Evolutionary conservation across 208 protist genomes (phyloP), one percentile per base, ranked within the genome.

Genomic region (Leishmania aethiopica): DNA sequence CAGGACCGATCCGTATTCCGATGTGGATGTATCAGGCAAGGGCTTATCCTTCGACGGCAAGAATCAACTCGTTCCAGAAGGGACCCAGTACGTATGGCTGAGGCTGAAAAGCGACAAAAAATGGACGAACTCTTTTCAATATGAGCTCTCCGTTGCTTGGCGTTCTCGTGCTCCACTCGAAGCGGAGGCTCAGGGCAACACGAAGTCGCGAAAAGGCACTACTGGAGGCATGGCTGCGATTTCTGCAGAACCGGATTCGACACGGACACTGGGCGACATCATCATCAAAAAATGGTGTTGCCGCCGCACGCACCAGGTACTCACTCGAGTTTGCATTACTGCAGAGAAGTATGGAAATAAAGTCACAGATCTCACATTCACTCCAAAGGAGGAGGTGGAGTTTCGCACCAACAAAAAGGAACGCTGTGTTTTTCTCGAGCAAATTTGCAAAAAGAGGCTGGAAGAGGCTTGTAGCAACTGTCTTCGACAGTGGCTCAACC

Each of bases 241-340:
- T 45, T 69, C 59, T 6, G 80, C 42, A n/a, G 51, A 66, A 40
- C 60, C 19, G 25, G 51, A 55, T 5, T 40, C 60, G 28, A 40
- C 90, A 13, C 78, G 83, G 25, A 84, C 89, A 13, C 40, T 97
- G 77, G 91, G 87, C 11, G 94, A 97, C 77, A 83, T 95, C 17
- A 82, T 95, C 13, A 62, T 81, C 13, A 92, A 92, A 82, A 86
- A 84, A 69, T 95, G 92, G 94, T 84, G 83, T 66, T 95, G 94
- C 69, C 83, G 74, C 35, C 83, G 92, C n/a, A 88, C 83, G 13
- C 90, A 95, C 85, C 86, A 95, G 75, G 86, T 95, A 15, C 77
- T 97, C 22, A 94, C 88, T 47, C 85, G 91, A 1, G 69, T 95
- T 32, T 86, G 86, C 11, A 59, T 95, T 17, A 88, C 86, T 55